Evolutionary conservation across 371 early-diverging fungal genomes (phyloP).

Genomic region (Mucor circinelloides): DNA sequence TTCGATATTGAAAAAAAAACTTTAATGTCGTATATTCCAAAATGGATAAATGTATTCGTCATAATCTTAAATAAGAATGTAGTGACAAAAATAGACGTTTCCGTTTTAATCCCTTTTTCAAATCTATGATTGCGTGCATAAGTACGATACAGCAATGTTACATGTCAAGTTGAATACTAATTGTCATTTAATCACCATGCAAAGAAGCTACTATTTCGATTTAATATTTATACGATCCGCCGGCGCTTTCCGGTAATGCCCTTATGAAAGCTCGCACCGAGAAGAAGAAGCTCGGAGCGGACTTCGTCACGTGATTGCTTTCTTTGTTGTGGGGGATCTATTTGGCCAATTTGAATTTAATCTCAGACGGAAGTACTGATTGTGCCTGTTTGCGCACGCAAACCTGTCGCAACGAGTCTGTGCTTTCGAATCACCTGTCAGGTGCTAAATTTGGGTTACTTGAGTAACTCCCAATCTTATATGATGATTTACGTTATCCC

Average conservation of each 20-base stretch:
- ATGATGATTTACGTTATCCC: conserved; percentile 41
- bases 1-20: background rate
- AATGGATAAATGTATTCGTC: background rate
- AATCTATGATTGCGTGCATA: too few relatives aligned
- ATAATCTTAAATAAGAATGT: background rate
- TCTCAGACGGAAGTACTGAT: background rate
- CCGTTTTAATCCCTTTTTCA: background rate
- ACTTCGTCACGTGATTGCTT: background rate
- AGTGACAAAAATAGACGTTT: background rate
- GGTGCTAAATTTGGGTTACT: conserved; percentile 3
- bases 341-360: background rate
- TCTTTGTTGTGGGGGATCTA: background rate
- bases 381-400: background rate
- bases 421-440: conserved; percentile 11
- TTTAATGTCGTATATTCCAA: background rate
- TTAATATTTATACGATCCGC: too few relatives aligned
- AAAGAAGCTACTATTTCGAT: background rate
- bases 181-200: background rate
- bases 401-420: background rate
- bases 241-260: too few relatives aligned
- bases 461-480: conserved; percentile 3
- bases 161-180: background rate
- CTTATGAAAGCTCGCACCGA: too few relatives aligned
- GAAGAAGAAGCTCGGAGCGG: too few relatives aligned
- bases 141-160: background rate